Conservation (phyloP, 768 basidiomycete species). For the Multifurca ochricompacta region DNA sequence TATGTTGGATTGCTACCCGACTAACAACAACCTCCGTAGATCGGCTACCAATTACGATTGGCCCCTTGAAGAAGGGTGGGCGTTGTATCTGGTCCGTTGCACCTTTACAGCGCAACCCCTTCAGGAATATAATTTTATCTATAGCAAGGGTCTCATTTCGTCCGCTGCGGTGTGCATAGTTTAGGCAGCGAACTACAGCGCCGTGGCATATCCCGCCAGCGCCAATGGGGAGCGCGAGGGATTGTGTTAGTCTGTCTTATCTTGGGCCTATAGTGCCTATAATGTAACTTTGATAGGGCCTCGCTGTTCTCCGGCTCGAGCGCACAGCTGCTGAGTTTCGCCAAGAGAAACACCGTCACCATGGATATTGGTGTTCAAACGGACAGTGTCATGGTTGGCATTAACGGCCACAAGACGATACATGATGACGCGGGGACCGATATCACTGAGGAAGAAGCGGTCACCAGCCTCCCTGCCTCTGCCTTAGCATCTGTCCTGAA, state of each 20-base stretch:
- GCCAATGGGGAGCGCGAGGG: constrained; percentile 67
- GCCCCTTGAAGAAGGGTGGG: constrained; percentile 67
- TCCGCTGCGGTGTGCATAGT: constrained; percentile 55
- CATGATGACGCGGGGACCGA: constrained; percentile 30
- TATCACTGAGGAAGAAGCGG: constrained; percentile 44
- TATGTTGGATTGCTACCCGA: not conserved
- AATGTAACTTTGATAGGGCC: constrained; percentile 30
- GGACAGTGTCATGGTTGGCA: constrained; percentile 30
- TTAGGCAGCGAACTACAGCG: constrained; percentile 61
- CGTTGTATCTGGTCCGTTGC: constrained; percentile 46
- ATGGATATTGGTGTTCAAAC: constrained; percentile 62
- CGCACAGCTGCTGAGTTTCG: constrained; percentile 37
- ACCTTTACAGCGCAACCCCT: not conserved
- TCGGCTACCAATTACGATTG: constrained; percentile 61
- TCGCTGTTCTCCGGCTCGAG: constrained; percentile 43
- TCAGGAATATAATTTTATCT: not conserved
- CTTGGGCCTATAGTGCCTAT: not conserved
- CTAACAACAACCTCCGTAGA: constrained; percentile 28
- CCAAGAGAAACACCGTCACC: constrained; percentile 50
- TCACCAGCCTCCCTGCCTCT: constrained; percentile 46
- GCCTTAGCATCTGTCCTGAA: constrained; percentile 63
- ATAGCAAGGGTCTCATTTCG: constrained; percentile 66
- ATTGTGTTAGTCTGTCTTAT: constrained; percentile 44
- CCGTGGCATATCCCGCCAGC: constrained; percentile 55
- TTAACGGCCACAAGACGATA: constrained; percentile 25